phyloP scores from a whole-genome alignment of 148 eudicot genomes.

The Nepenthes gracilis region DNA sequence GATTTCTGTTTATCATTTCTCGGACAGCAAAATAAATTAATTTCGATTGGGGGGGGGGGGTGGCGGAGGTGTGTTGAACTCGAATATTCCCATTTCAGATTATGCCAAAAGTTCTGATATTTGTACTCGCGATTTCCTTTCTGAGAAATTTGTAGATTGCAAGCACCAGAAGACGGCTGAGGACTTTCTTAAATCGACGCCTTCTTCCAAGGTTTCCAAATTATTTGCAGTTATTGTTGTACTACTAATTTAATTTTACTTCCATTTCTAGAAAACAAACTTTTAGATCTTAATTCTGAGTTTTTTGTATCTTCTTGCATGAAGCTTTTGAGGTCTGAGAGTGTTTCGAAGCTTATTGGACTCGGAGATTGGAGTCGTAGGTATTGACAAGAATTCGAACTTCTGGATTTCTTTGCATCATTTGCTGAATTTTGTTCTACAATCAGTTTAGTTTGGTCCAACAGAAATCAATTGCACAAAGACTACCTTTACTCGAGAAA shows the following conservation, averaged over 20 bases:
- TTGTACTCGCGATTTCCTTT: neutral
- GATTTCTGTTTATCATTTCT: neutral
- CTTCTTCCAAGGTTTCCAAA: slow-evolving; percentile 42
- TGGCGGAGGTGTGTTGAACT: no score
- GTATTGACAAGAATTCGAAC: neutral
- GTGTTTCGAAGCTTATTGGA: slow-evolving; percentile 46
- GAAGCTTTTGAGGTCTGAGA: slow-evolving; percentile 48
- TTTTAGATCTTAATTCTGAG: neutral
- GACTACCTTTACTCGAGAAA: no score
- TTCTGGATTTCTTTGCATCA: no score
- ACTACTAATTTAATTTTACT: neutral
- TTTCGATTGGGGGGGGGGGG: no score
- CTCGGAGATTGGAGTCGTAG: slow-evolving; percentile 43
- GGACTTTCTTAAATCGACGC: slow-evolving; percentile 47
- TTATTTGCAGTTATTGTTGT: neutral
- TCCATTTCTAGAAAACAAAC: neutral
- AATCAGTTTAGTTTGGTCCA: no score
- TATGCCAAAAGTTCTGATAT: neutral
- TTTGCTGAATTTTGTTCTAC: no score
- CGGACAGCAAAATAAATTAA: no score
- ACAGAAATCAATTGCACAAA: no score
- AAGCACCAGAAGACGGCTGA: slow-evolving; percentile 81
- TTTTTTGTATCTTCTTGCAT: neutral
- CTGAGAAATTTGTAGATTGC: slow-evolving; percentile 34
- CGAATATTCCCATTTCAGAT: no score